Conservation (phyloP, 306 rosid species). For the Vigna trinervia region DNA sequence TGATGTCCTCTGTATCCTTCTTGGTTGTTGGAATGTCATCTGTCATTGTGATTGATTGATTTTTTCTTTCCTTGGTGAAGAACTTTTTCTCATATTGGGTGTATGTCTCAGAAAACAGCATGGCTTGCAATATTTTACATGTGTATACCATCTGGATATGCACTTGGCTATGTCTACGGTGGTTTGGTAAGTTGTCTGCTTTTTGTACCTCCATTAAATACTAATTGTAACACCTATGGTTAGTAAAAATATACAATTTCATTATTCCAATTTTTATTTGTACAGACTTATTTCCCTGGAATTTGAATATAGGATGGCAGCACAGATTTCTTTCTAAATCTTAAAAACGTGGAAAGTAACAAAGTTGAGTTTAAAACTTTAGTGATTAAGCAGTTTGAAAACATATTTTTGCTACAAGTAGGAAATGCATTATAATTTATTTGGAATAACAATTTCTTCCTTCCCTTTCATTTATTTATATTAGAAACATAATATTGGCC, state of each 20-base stretch:
- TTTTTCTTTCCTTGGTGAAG: slow-evolving; percentile 20
- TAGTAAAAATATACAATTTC: neutral
- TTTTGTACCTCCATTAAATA: slow-evolving; percentile 14
- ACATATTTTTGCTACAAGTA: neutral
- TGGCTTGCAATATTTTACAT: slow-evolving; percentile 84
- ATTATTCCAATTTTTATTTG: neutral
- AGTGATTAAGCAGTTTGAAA: neutral
- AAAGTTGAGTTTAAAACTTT: neutral
- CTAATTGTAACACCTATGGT: neutral
- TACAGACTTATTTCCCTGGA: neutral
- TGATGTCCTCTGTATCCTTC: neutral
- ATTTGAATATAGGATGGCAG: neutral
- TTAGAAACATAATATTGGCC: too few species aligned
- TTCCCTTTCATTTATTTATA: too few species aligned
- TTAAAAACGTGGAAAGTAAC: neutral
- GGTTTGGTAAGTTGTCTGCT: slow-evolving; percentile 69
- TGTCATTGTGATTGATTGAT: slow-evolving; percentile 3
- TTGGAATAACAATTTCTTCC: too few species aligned
- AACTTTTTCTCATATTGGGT: slow-evolving; percentile 39
- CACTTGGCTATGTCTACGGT: slow-evolving; percentile 84
- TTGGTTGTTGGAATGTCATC: slow-evolving; percentile 8
- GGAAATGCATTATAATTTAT: neutral
- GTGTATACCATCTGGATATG: slow-evolving; percentile 89
- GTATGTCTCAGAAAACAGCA: slow-evolving; percentile 66
- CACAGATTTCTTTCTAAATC: neutral